phyloP scores from a whole-genome alignment of 2,329 filamentous ascomycete genomes.

The Parascedosporium putredinis region DNA sequence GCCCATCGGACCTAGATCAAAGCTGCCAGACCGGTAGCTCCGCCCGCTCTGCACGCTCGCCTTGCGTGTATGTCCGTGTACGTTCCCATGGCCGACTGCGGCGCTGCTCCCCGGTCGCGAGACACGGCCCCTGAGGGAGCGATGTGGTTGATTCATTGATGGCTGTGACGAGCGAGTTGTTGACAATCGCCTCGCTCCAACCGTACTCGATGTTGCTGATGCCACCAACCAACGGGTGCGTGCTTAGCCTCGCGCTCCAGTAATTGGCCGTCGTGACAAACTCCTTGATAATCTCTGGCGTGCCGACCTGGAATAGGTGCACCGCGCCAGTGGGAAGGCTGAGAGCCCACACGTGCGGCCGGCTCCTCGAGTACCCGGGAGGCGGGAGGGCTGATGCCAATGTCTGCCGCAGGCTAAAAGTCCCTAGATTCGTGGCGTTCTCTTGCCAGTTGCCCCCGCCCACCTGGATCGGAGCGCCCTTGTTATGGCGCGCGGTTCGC shows the following conservation, averaged over 20 bases:
- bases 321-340: constrained; percentile 88
- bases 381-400: constrained; percentile 83
- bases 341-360: constrained; percentile 89
- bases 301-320: constrained; percentile 96
- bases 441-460: constrained; percentile 98
- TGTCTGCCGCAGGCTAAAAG: constrained; percentile 80
- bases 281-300: constrained; percentile 85
- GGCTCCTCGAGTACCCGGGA: constrained; percentile 82
- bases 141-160: constrained; percentile 30
- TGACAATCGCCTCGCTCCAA: constrained; percentile 80
- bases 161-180: constrained; percentile 38
- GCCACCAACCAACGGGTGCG: constrained; percentile 83
- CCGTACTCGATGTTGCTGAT: constrained; percentile 97
- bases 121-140: constrained; percentile 16
- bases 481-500: constrained; percentile 36
- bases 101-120: constrained; percentile 43
- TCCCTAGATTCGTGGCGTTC: constrained; percentile 81
- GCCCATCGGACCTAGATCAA: constrained; percentile 42
- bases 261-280: constrained; percentile 95
- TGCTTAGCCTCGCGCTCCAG: constrained; percentile 90
- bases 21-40: constrained; percentile 44
- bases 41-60: constrained; percentile 36
- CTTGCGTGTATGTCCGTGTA: constrained; percentile 20
- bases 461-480: constrained; percentile 54
- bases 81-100: constrained; percentile 13